A percentile compares a stretch with the other conserved stretches of the same genome.
Evolutionary conservation across 805 yeast species (phyloP).

Genomic region (Saturnispora sekii): DNA sequence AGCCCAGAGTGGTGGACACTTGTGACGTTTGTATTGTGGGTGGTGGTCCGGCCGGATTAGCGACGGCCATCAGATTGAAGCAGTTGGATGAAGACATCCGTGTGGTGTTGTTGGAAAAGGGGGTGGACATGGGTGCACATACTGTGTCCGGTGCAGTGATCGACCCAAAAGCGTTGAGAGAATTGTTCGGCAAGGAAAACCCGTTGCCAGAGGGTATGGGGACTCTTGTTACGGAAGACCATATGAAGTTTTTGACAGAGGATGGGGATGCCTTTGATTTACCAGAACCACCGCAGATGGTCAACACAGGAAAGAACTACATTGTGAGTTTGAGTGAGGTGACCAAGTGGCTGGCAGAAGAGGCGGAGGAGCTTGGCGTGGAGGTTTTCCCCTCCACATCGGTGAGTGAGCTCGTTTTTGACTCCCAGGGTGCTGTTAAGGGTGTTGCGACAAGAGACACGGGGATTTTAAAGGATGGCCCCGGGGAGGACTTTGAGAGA

Average conservation of each 20-base stretch:
- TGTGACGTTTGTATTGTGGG: constrained; percentile 96
- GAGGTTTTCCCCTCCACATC: constrained; percentile 89
- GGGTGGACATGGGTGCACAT: constrained; percentile 88
- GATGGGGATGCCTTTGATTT: constrained; percentile 48
- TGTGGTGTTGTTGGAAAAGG: constrained; percentile 86
- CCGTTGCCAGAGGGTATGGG: constrained; percentile 64
- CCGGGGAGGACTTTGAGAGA: constrained; percentile 67
- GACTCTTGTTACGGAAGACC: constrained; percentile 67
- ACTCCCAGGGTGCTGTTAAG: constrained; percentile 48
- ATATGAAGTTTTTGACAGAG: constrained; percentile 59
- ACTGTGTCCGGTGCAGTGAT: constrained; percentile 89
- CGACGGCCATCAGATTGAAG: constrained; percentile 84
- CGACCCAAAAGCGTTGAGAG: constrained; percentile 82
- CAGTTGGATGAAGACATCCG: constrained; percentile 69
- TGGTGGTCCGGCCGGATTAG: constrained; percentile 96
- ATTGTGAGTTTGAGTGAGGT: constrained; percentile 78
- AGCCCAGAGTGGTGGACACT: constrained; percentile 70
- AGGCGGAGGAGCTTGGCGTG: constrained; percentile 89
- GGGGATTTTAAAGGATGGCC: constrained; percentile 71
- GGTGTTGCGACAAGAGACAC: constrained; percentile 94
- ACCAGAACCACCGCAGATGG: constrained; percentile 92
- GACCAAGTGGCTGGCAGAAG: constrained; percentile 71
- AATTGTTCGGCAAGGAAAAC: constrained; percentile 61
- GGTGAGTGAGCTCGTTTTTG: constrained; percentile 68
- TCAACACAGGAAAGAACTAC: constrained; percentile 70